Evolutionary conservation across 768 basidiomycete species (phyloP), one percentile per base, ranked within the genome.

Genomic region (Chalciporus piperatus): DNA sequence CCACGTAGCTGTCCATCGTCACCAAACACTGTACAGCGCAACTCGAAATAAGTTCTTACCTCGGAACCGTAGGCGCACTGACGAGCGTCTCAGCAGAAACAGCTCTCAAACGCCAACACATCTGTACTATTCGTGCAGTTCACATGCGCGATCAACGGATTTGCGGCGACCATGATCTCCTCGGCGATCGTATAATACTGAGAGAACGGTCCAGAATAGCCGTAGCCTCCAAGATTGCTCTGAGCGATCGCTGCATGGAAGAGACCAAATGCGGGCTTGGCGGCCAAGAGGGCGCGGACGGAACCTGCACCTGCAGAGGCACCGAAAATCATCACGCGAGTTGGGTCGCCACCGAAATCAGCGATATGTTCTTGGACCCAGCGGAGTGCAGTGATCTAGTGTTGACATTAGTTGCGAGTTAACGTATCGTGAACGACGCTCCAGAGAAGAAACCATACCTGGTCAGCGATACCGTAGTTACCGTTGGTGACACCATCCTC

Each of bases 321-420:
- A 1, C 82, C 82, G 51, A 74, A 73, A 22, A 83, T 76, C 3
- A 78, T 80, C 42, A 85, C 74, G 1, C 71, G 71, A 7, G 63
- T 60, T 1, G 77, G 76, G 64, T 83, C 82, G 0, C 82, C 82
- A 32, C 81, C 81, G 55, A 84, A 84, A 14, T 74, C 62, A n/a
- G n/a, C n/a, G 52, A 84, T 82, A 62, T 84, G 72, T 30, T 72
- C 61, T 25, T 77, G 74, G 0, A 83, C 77, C 76, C 77, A 73
- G 39, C 72, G 61, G 30, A 80, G 62, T 14, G 70, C 64, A 11
- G 52, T 59, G 39, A 59, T 58, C 52, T 58, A 32, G 10, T 27
- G 17, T 5, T 6, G 19, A 17, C 17, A 22, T 22, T 22, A 22
- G 22, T 22, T 4, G 22, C 22, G 22, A 22, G 22, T 4, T 4